phyloP scores from a whole-genome alignment of 2,329 filamentous ascomycete genomes.

The Calonectria pseudoturangicola region DNA sequence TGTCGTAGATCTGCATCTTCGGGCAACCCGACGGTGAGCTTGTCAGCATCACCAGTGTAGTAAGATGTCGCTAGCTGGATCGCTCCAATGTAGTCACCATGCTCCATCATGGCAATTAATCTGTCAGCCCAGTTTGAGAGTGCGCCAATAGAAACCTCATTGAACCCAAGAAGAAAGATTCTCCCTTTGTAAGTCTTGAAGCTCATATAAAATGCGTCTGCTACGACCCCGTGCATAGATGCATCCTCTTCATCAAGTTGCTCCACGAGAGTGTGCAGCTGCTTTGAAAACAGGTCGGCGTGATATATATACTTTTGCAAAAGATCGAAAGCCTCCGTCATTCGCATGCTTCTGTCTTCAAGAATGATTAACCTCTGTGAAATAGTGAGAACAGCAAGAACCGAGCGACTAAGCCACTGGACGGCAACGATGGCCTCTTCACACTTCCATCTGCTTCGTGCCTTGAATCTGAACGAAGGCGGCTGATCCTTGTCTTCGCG shows the following conservation, averaged over 20 bases:
- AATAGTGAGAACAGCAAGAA: slow-evolving; percentile 92
- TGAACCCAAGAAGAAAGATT: slow-evolving; percentile 94
- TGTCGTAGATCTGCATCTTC: slow-evolving; percentile 87
- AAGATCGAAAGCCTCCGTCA: slow-evolving; percentile 96
- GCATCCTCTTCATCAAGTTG: slow-evolving; percentile 90
- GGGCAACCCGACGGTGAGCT: slow-evolving; percentile 93
- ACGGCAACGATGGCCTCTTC: slow-evolving; percentile 97
- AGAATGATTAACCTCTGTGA: slow-evolving; percentile 94
- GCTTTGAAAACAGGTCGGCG: slow-evolving; percentile 89
- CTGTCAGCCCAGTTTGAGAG: slow-evolving; percentile 98
- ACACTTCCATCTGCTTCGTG: slow-evolving; percentile 91
- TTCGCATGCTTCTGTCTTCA: slow-evolving; percentile 90
- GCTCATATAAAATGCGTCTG: slow-evolving; percentile 98
- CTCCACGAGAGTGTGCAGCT: slow-evolving; percentile 90
- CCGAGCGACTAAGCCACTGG: slow-evolving; percentile 96
- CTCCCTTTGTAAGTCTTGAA: slow-evolving; percentile 96
- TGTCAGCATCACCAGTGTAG: slow-evolving; percentile 93
- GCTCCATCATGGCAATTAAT: slow-evolving; percentile 94
- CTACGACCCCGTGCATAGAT: slow-evolving; percentile 95
- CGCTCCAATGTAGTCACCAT: slow-evolving; percentile 95
- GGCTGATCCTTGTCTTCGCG: slow-evolving; percentile 84
- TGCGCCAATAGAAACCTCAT: slow-evolving; percentile 91
- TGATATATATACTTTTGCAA: slow-evolving; percentile 95
- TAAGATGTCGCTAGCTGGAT: slow-evolving; percentile 94
- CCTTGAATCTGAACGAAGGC: slow-evolving; percentile 84